Conservation (phyloP, 1,139 yeast genomes). For the Trichomonascaceae sp. region DNA sequence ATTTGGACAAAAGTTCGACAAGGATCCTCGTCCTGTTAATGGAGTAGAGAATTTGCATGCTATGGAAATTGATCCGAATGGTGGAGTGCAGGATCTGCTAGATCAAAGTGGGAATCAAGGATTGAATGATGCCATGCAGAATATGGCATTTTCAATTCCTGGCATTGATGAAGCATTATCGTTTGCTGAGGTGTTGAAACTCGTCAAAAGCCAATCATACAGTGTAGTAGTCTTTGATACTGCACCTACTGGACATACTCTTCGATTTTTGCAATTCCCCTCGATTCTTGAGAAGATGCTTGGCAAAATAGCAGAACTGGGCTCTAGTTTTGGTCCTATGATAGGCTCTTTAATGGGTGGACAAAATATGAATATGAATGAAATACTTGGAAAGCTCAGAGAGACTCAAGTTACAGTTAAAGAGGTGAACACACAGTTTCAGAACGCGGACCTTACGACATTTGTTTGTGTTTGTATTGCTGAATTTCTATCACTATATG, state of each 20-base stretch:
- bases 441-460: constrained; percentile 92
- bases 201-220: constrained; percentile 79
- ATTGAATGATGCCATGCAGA: constrained; percentile 61
- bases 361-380: constrained; percentile 56
- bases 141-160: constrained; percentile 90
- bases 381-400: constrained; percentile 72
- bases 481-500: constrained; percentile 89
- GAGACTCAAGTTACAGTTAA: constrained; percentile 78
- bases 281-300: constrained; percentile 82
- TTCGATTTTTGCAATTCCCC: constrained; percentile 90
- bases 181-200: constrained; percentile 95
- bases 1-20: constrained; percentile 94
- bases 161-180: constrained; percentile 98
- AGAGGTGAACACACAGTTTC: constrained; percentile 90
- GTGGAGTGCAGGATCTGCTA: constrained; percentile 85
- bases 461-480: constrained; percentile 97
- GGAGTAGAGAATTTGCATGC: constrained; percentile 85
- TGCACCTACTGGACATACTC: constrained; percentile 97
- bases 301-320: constrained; percentile 78
- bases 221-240: constrained; percentile 94
- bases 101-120: constrained; percentile 48
- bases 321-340: constrained; percentile 88
- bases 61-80: constrained; percentile 97
- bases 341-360: constrained; percentile 67
- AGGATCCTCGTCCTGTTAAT: constrained; percentile 89